Base-by-base conservation (phyloP, 306 rosid species). In the Fragaria iinumae region DNA sequence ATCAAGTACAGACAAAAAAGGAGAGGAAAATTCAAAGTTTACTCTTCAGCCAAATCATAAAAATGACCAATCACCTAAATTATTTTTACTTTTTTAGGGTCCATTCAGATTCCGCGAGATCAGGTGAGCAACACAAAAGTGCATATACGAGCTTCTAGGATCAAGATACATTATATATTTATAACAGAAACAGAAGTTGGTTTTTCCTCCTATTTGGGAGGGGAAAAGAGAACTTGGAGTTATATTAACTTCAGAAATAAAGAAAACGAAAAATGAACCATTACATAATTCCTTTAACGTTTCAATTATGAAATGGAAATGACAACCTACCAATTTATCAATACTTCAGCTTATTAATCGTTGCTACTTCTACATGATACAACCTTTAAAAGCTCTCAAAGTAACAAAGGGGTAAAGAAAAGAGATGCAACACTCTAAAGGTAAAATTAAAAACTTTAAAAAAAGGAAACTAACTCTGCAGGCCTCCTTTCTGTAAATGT, bases 361-460 rank as follows among this genome's bases (percentile, higher is more conserved):
- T 56, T 69, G 75, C 77, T 86, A 77, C 80, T 38, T 83, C 85
- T 86, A 83, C 83, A 86, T 77, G 76, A 71, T 80, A 79, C 84
- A 84, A 86, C 76, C 79, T 68, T 81, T 80, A 77, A 66, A 77
- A 78, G 56, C 82, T 75, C 85, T 75, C 76, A 85, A 69, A 81
- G 52, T 75, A 52, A 76, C 82, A 49, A 72, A 82, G 47, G 71
- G 14, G 43, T 71, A 32, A 78, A 81, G 73, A 62, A 41, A 73
- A 83, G 81, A 59, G 75, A 74, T 65, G 74, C 60, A 16, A 63
- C 75, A 74, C 56, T 69, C 83, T 75, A 68, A 79, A 36, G 41
- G 39, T 60, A n/a, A 65, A 67, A 52, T 29, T 52, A 48, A 47
- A 72, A 55, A 14, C 43, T 63, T 63, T 32, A 6, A 6, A 36